Conservation (phyloP, 306 rosid species). For the Elaeagnus macrophylla region DNA sequence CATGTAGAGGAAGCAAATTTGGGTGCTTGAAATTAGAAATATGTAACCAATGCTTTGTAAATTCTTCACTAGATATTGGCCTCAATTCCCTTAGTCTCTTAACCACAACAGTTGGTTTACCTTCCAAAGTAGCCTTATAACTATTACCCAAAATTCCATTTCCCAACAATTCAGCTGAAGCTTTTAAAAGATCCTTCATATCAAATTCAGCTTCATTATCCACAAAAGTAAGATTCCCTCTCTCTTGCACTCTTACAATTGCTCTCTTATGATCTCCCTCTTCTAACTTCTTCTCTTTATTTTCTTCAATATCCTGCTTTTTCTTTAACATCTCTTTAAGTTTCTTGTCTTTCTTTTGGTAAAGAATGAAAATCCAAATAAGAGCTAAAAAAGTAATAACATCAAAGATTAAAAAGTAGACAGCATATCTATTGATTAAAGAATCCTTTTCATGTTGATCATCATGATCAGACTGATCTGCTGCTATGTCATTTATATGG, state of each 20-base stretch:
- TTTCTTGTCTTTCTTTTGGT: constrained; percentile 35
- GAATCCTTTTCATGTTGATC: not conserved
- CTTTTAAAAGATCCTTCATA: constrained; percentile 58
- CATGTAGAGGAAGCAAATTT: constrained; percentile 59
- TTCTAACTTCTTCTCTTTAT: constrained; percentile 22
- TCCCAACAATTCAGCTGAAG: constrained; percentile 77
- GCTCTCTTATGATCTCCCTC: constrained; percentile 6
- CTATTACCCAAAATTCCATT: constrained; percentile 61
- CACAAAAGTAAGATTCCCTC: constrained; percentile 45
- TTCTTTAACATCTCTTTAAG: constrained; percentile 32
- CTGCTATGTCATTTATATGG: constrained; percentile 3
- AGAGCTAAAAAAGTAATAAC: constrained; percentile 32
- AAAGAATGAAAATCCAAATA: constrained; percentile 32
- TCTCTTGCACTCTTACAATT: constrained; percentile 25
- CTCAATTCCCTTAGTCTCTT: constrained; percentile 70
- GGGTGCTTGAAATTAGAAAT: constrained; percentile 47
- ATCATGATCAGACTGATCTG: not conserved
- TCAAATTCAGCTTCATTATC: constrained; percentile 29
- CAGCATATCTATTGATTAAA: not conserved
- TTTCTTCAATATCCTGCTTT: constrained; percentile 9
- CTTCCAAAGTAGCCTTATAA: constrained; percentile 57
- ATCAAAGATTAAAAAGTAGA: constrained; percentile 19
- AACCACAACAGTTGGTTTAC: constrained; percentile 47
- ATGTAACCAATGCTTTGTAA: constrained; percentile 27
- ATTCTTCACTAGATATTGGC: constrained; percentile 48